Evolutionary conservation across 352 stramenopile genomes (phyloP).

Genomic region (Pythium folliculosum): DNA sequence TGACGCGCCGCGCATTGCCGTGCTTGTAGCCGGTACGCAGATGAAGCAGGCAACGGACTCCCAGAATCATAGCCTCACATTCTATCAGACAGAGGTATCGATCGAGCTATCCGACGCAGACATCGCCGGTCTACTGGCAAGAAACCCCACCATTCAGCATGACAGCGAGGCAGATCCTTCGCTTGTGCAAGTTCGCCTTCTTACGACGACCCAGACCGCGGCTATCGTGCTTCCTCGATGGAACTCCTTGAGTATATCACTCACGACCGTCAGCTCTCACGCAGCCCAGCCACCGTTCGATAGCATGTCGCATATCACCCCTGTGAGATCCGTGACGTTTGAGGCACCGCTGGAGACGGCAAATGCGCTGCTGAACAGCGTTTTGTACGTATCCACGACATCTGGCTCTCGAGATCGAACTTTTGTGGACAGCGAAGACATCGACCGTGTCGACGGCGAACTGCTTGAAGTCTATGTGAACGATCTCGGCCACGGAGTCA

Average conservation of each 20-base stretch:
- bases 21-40: background rate
- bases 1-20: slow-evolving; percentile 10
- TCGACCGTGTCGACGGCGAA: background rate
- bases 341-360: background rate
- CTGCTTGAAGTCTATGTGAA: slow-evolving; percentile 13
- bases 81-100: slow-evolving; percentile 8
- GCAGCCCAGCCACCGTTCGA: background rate
- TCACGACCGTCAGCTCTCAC: background rate
- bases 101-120: slow-evolving; percentile 10
- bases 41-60: background rate
- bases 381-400: slow-evolving; percentile 1
- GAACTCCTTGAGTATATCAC: background rate
- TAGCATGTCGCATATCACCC: too few species aligned
- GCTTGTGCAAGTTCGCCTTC: slow-evolving; percentile 5
- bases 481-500: slow-evolving; percentile 13
- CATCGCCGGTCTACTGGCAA: background rate
- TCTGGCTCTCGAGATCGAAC: too few species aligned
- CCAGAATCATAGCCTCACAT: background rate
- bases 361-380: slow-evolving; percentile 5
- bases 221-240: background rate
- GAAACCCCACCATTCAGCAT: background rate
- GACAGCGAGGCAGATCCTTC: background rate
- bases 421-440: background rate
- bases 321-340: slow-evolving; percentile 1
- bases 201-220: background rate